phyloP scores from a whole-genome alignment of 164 flowering plant genomes.

The Santalum album region DNA sequence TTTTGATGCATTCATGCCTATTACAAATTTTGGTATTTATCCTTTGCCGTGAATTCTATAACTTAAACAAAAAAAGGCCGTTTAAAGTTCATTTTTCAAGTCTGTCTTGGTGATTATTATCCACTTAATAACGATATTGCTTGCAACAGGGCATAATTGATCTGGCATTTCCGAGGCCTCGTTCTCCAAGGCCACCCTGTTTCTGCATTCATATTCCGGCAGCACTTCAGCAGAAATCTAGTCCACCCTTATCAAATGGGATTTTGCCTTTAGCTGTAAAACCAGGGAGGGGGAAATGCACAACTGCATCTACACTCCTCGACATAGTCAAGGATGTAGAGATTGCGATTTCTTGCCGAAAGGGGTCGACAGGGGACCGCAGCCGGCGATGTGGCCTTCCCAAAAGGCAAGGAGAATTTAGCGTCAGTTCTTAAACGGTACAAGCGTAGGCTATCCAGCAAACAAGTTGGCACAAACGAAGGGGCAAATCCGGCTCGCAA shows the following conservation, averaged over 20 bases:
- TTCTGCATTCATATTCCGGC: conserved; percentile 71
- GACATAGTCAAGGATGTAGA: conserved; percentile 88
- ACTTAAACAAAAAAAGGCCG: no score
- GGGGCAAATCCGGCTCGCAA: conserved; percentile 22
- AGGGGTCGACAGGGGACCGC: conserved; percentile 92
- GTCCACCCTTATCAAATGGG: conserved; percentile 46
- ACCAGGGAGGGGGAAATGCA: conserved; percentile 55
- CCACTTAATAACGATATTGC: background rate
- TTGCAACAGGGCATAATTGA: conserved; percentile 73
- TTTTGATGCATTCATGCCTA: no score
- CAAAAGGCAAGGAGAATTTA: conserved; percentile 92
- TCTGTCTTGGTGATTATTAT: background rate
- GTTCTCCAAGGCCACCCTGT: conserved; percentile 57
- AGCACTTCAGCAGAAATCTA: conserved; percentile 28
- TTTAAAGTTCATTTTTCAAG: no score
- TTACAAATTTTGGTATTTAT: no score
- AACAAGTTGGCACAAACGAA: conserved; percentile 25
- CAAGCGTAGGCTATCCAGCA: conserved; percentile 56
- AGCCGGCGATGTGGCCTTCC: conserved; percentile 97
- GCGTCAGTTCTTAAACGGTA: conserved; percentile 93
- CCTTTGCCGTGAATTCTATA: no score
- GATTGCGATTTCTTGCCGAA: conserved; percentile 70
- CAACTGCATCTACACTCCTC: conserved; percentile 52
- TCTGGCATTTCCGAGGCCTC: conserved; percentile 69
- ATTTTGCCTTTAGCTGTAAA: conserved; percentile 49